Base-by-base conservation (phyloP, 1,139 yeast species). In the Scheffersomyces segobiensis region DNA sequence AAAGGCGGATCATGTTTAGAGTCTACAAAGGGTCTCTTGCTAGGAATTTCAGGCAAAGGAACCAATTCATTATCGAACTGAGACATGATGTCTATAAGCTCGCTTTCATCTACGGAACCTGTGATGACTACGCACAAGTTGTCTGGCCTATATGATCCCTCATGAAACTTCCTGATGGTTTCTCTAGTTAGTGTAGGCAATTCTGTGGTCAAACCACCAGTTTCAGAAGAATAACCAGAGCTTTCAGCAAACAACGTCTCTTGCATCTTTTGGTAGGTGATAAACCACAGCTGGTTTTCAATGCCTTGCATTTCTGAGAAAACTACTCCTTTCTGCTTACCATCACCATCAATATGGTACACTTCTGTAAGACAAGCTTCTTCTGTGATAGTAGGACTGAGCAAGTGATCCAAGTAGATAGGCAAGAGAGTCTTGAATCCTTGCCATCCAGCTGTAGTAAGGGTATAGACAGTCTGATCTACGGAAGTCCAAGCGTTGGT, bases 401-500 rank as follows among this genome's bases (percentile, higher is more conserved):
- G 73, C 49, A 96, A 75, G 70, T 95, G 99, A 68, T 96, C 98
- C 65, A 96, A 77, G 70, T 95, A 96, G 1, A 93, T 88, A 0
- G 99, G 99, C 52, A 96, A 80, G 51, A 96, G 76, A 57, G 87
- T 82, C 58, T 84, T 85, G 73, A 96, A 96, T 0, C 98, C 99
- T 58, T 91, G 93, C 97, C 98, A 93, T 6, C 99, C 99, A 0
- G 98, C 98, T 50, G 97, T 87, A 10, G 89, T 85, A 58, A 96
- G 79, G 1, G 97, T 92, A 68, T 95, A 96, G 1, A 93, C 98
- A 0, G 99, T 96, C 69, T 92, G 97, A 73, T 96, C 99, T 3
- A 95, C 91, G 0, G 89, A 93, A 0, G 99, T 95, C 98, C 98
- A 93, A 0, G 99, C 99, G 70, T 96, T 96, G 0, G 99, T 96